Evolutionary conservation across 2,329 filamentous ascomycete genomes (phyloP).

Genomic region (Alternaria metachromatica): DNA sequence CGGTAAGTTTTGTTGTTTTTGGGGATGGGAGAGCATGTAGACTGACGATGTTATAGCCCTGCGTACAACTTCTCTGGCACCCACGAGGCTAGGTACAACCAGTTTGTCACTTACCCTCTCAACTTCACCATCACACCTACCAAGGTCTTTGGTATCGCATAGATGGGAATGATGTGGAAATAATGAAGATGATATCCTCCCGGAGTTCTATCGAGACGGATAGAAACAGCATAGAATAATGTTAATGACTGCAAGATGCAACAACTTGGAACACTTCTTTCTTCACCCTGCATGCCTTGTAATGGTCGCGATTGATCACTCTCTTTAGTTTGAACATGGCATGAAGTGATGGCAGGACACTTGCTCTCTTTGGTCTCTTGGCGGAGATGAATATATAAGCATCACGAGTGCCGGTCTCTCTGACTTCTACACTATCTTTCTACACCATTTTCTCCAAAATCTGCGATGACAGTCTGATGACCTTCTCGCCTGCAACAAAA

Average conservation of each 20-base stretch:
- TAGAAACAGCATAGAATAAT: neutral
- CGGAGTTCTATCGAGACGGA: neutral
- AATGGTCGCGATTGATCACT: neutral
- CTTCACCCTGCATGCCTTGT: neutral
- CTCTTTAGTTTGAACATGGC: neutral
- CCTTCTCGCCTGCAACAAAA: neutral
- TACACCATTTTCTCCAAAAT: neutral
- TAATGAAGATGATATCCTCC: neutral
- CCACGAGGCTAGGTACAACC: constrained; percentile 23
- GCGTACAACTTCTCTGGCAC: constrained; percentile 26
- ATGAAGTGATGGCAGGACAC: neutral
- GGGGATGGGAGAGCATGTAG: too few relatives aligned
- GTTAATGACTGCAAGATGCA: neutral
- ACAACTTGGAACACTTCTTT: neutral
- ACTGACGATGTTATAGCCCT: constrained; percentile 5
- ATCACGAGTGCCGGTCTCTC: neutral
- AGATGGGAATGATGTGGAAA: neutral
- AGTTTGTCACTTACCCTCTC: constrained; percentile 16
- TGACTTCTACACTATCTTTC: neutral
- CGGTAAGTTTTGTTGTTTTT: neutral
- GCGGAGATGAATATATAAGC: neutral
- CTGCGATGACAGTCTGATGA: too few relatives aligned
- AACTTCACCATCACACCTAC: constrained; percentile 23
- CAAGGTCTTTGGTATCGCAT: constrained; percentile 6
- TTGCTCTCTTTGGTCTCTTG: neutral